A percentile compares a stretch with the other conserved stretches of the same genome.
These are phyloP conservation scores for Alternaria tenuissima DNA, from an alignment of 2,329 filamentous ascomycete species.

Conservation along the genomic window DNA sequence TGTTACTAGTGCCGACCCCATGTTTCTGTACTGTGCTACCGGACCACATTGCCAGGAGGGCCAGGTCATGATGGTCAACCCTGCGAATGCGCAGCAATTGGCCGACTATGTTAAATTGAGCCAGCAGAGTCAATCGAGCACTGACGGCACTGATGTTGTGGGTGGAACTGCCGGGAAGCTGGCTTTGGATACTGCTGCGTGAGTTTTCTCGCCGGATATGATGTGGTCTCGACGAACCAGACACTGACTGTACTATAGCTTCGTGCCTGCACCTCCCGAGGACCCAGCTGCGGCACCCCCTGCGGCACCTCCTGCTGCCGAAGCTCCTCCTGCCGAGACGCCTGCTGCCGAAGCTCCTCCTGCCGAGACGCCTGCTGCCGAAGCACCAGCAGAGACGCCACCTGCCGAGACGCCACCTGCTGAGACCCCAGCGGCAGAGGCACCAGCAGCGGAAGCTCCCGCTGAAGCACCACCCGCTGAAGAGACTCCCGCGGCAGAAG, in stretches of 20 bases:
- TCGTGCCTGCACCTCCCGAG: slow-evolving; percentile 34
- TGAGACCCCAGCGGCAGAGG: neutral
- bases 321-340: neutral
- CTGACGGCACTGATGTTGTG: slow-evolving; percentile 31
- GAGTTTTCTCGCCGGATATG: slow-evolving; percentile 11
- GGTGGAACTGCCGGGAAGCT: slow-evolving; percentile 35
- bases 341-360: slow-evolving; percentile 9
- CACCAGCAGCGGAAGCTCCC: neutral
- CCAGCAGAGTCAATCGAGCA: slow-evolving; percentile 31
- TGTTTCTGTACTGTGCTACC: slow-evolving; percentile 45
- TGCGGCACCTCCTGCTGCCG: slow-evolving; percentile 9
- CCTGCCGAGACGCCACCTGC: slow-evolving; percentile 1
- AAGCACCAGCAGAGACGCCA: neutral
- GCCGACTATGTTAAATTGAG: slow-evolving; percentile 38
- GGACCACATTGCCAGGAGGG: slow-evolving; percentile 43
- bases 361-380: slow-evolving; percentile 1
- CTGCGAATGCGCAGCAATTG: slow-evolving; percentile 33
- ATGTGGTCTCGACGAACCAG: neutral
- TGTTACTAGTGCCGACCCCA: slow-evolving; percentile 37
- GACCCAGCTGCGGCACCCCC: slow-evolving; percentile 23
- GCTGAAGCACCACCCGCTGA: neutral
- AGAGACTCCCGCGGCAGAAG: neutral
- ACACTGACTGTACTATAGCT: slow-evolving; percentile 19
- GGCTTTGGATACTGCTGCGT: slow-evolving; percentile 36
- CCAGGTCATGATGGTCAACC: slow-evolving; percentile 42